Evolutionary conservation across 805 yeast genomes (phyloP), one percentile per base, ranked within the genome.

Genomic region (Wickerhamiella cacticola): DNA sequence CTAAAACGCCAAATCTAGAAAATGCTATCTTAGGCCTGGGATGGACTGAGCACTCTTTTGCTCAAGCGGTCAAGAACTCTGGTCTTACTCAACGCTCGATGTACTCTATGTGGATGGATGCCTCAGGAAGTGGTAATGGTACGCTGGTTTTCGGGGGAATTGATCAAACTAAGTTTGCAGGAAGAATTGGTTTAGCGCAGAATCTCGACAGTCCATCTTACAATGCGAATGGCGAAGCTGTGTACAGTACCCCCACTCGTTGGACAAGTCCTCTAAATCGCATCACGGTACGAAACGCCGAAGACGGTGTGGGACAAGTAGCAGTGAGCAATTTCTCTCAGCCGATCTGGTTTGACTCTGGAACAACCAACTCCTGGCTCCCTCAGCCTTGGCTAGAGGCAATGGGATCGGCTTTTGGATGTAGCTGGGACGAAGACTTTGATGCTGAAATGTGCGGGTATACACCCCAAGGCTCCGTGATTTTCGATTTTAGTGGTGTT

Each of bases 111-210:
- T 34, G 38, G 38, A 16, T 34, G 22, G 38, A 34, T 16, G 38
- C 38, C 22, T 29, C 33, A 29, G 52, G 53, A 15, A 53, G 68
- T 13, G 38, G 52, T 12, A 35, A 54, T 5, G 73, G 73, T 9
- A 49, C 61, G 3, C 46, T 69, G 10, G 58, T 69, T 31, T 69
- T 69, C 51, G 73, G 73, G 9, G 74, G 68, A 18, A 54, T 68
- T 40, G 73, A 70, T 54, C 58, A 62, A 13, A 63, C 65, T 23
- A 70, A 69, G 56, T 69, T 61, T 52, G 41, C 53, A 1, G 73
- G 72, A 7, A 57, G 58, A 5, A 59, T 70, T 53, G 56, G 55
- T 38, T 52, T 62, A 2, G 50, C 67, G 36, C 59, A 43, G 46
- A 8, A 57, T 12, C 49, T 63, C n/a, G 33, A 29, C 33, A 40